Conservation (phyloP, 1,284 basidiomycete genomes). For the Cryptococcus hybrid region DNA sequence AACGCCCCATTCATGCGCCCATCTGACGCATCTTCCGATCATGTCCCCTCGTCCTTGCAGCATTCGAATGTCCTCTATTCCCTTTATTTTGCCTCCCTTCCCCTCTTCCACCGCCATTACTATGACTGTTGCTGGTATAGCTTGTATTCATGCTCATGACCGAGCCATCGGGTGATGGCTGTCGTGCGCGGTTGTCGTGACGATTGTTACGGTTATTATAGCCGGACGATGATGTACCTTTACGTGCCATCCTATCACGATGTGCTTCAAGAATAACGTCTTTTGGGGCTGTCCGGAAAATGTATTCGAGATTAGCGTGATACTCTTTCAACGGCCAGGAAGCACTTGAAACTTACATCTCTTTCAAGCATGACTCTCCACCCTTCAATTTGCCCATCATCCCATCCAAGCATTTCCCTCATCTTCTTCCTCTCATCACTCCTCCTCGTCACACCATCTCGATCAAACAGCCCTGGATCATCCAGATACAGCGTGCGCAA, state of each 20-base stretch:
- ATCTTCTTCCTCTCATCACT: slow-evolving; percentile 65
- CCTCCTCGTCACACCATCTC: slow-evolving; percentile 68
- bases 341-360: slow-evolving; percentile 58
- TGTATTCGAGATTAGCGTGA: background rate
- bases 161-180: background rate
- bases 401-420: slow-evolving; percentile 61
- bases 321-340: background rate
- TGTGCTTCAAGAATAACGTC: slow-evolving; percentile 47
- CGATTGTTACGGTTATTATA: too few species aligned
- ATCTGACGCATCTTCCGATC: slow-evolving; percentile 49
- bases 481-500: slow-evolving; percentile 61
- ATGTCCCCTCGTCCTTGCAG: slow-evolving; percentile 47
- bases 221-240: background rate
- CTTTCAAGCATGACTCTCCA: slow-evolving; percentile 83
- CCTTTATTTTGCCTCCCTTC: slow-evolving; percentile 39
- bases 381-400: slow-evolving; percentile 79
- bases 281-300: slow-evolving; percentile 35
- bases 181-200: background rate
- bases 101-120: slow-evolving; percentile 17
- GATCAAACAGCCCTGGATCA: slow-evolving; percentile 68
- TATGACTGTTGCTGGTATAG: background rate
- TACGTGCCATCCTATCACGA: slow-evolving; percentile 14
- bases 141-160: background rate
- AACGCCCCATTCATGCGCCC: slow-evolving; percentile 20
- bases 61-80: slow-evolving; percentile 48